phyloP scores from a whole-genome alignment of 208 protist genomes.

The Herpetomonas tarakana region DNA sequence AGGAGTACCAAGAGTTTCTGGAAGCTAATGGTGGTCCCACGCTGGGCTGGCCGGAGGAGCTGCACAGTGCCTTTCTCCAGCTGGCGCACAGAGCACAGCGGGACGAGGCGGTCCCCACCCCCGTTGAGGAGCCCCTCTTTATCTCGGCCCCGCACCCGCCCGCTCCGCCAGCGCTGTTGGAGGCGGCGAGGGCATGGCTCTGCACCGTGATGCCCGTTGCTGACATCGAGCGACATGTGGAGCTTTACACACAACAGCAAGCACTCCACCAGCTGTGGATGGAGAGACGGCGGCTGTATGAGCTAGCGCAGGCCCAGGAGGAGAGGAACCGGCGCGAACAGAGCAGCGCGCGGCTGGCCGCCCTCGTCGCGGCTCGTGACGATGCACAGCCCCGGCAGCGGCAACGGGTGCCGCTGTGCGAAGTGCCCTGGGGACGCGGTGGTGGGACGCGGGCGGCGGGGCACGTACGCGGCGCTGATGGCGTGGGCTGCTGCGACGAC shows the following conservation, averaged over 20 bases:
- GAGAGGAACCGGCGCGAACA: not conserved
- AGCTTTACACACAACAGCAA: constrained; percentile 1
- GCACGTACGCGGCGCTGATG: not conserved
- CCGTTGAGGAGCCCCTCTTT: not conserved
- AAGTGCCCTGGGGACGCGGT: not conserved
- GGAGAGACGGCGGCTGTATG: not conserved
- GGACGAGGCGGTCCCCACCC: too few species aligned
- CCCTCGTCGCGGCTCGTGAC: too few species aligned
- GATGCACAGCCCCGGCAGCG: too few species aligned
- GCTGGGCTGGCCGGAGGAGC: constrained; percentile 1
- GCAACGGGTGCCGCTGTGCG: not conserved
- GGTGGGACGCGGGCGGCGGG: too few species aligned
- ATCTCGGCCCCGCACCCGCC: not conserved
- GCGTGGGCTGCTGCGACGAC: not conserved
- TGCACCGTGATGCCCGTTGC: not conserved
- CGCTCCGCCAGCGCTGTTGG: not conserved
- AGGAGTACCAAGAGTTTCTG: not conserved
- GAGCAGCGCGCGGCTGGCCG: too few species aligned
- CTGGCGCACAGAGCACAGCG: not conserved
- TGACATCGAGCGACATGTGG: constrained; percentile 1
- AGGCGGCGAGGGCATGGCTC: not conserved
- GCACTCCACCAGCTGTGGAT: not conserved
- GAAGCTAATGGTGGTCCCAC: not conserved
- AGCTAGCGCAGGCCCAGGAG: not conserved
- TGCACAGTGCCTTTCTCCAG: constrained; percentile 1